These are phyloP conservation scores for Benincasa hispida DNA, from an alignment of 306 rosid genomes.

Conservation along the genomic window DNA sequence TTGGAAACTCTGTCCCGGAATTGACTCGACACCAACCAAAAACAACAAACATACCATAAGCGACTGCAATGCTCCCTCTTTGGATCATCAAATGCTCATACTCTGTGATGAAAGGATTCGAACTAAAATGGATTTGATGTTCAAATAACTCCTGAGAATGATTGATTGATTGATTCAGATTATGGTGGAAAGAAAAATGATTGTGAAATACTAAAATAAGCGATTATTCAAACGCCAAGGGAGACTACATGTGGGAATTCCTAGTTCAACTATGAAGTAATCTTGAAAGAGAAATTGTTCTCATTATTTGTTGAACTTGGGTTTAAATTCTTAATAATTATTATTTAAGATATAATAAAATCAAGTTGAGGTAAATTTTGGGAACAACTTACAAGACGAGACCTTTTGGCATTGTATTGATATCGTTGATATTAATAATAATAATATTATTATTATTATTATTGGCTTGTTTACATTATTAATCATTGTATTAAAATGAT, in stretches of 20 bases:
- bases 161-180: neutral
- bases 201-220: neutral
- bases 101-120: neutral
- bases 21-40: neutral
- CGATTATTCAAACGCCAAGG: neutral
- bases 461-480: no score
- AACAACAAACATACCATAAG: neutral
- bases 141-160: neutral
- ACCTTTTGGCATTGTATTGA: neutral
- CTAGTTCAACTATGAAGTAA: neutral
- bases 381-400: neutral
- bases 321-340: neutral
- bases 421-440: no score
- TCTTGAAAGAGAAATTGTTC: neutral
- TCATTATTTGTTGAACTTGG: neutral
- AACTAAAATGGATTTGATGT: neutral
- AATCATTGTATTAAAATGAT: no score
- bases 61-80: neutral
- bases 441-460: no score
- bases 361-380: neutral
- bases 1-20: neutral
- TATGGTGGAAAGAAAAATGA: neutral
- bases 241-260: neutral
- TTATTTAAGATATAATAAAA: neutral
- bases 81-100: neutral